Percentiles rank a stretch among this genome's conserved stretches.
These are phyloP conservation scores for Spathaspora gorwiae DNA, from an alignment of 805 yeast species.

Conservation along the genomic window DNA sequence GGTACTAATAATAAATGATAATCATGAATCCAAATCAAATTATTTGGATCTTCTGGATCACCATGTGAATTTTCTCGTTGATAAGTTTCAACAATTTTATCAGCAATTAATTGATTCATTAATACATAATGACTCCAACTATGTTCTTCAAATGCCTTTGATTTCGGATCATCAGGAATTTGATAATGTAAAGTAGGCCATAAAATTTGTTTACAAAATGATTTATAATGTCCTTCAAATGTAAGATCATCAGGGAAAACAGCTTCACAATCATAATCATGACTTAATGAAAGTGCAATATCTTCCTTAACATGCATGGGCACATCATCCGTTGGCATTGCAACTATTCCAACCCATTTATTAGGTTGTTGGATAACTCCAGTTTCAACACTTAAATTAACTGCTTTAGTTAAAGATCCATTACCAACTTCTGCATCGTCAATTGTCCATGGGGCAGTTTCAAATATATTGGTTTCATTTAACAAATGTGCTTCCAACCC, in stretches of 20 bases:
- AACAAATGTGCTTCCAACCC: conserved; percentile 45
- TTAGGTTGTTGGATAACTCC: conserved; percentile 28
- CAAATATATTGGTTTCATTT: conserved; percentile 43
- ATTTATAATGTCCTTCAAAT: conserved; percentile 85
- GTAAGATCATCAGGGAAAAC: conserved; percentile 74
- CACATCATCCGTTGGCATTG: conserved; percentile 84
- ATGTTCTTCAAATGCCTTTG: conserved; percentile 92
- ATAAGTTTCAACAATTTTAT: conserved; percentile 62
- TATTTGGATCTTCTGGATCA: conserved; percentile 43
- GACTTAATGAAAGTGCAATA: conserved; percentile 45
- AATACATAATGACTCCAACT: conserved; percentile 83
- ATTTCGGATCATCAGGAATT: conserved; percentile 90
- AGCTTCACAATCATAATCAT: conserved; percentile 54
- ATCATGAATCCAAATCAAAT: conserved; percentile 89
- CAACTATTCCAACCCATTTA: conserved; percentile 86
- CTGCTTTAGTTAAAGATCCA: conserved; percentile 84
- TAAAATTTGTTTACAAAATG: conserved; percentile 87
- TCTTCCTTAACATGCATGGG: conserved; percentile 50
- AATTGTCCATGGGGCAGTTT: conserved; percentile 68
- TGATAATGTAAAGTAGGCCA: conserved; percentile 96
- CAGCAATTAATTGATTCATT: conserved; percentile 77
- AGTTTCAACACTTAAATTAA: conserved; percentile 49
- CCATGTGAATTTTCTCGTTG: conserved; percentile 44
- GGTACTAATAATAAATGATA: conserved; percentile 89
- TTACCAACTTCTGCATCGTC: conserved; percentile 73